Base-by-base conservation (phyloP, 1,139 yeast genomes). In the Insectozyma bohioensis region DNA sequence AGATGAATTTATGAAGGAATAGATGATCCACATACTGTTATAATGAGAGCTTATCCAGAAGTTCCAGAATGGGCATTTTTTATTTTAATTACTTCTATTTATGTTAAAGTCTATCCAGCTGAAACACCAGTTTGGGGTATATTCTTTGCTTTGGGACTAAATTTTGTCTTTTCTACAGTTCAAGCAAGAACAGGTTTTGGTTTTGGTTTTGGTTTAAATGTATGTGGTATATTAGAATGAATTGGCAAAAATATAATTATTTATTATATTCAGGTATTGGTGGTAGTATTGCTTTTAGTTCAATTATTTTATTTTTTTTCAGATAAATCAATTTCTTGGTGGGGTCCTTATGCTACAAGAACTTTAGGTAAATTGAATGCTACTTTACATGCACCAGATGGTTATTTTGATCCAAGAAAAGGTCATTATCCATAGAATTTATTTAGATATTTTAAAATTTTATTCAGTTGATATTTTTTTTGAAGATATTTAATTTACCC, bases 21-120 rank as follows among this genome's bases (percentile, higher is more conserved):
- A 26, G 50, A 66, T 16, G 85, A 79, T 44, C 75, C 82, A 1
- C 81, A 77, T 42, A 64, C 75, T 28, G 62, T 65, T 34, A 70
- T 76, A 74, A 76, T 77, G 80, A 42, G 63, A 15, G 55, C 57
- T 13, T 77, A 76, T 49, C 64, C 63, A 24, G 86, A 80, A 45
- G 84, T 77, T 12, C 85, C 85, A 8, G 80, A 77, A 39, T 72
- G 74, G 73, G 75, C 77, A 69, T 80, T 71, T 43, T 43, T 74
- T 15, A 35, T 58, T 8, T 54, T 79, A 35, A 40, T 72, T n/a
- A 41, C 68, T 14, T 66, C 84, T 2, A 48, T 78, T 5, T 67
- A 61, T 2, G 67, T 76, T 13, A 52, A 70, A 41, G 55, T 63
- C 2, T 76, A 72, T 24, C 73, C 76, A 4, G 64, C 67, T 40